Conservation (phyloP, 2,329 filamentous ascomycete species). For the Colletotrichum somersetense region DNA sequence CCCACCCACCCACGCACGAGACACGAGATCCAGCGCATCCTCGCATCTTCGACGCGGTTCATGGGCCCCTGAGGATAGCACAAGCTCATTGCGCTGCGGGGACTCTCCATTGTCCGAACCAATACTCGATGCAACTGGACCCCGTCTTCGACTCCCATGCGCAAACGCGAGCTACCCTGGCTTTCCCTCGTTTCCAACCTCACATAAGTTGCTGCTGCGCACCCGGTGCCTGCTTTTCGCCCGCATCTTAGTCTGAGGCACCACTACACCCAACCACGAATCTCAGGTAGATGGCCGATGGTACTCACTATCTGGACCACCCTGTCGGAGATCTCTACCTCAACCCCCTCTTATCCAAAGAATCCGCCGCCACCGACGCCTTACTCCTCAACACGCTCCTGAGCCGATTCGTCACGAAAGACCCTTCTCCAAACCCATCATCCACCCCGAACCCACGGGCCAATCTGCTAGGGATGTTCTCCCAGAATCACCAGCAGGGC, state of each 20-base stretch:
- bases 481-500: constrained; percentile 77
- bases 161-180: constrained; percentile 53
- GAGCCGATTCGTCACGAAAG: constrained; percentile 49
- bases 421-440: constrained; percentile 44
- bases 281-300: constrained; percentile 75
- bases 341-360: constrained; percentile 50
- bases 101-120: constrained; percentile 27
- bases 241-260: constrained; percentile 39
- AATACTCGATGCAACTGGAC: constrained; percentile 42
- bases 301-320: constrained; percentile 73
- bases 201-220: constrained; percentile 48
- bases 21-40: constrained; percentile 13
- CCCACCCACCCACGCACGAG: constrained; percentile 2
- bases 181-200: constrained; percentile 50
- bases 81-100: constrained; percentile 32
- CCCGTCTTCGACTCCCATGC: constrained; percentile 51
- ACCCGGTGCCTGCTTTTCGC: constrained; percentile 17
- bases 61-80: constrained; percentile 37
- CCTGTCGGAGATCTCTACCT: constrained; percentile 70
- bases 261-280: constrained; percentile 44
- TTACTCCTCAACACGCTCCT: constrained; percentile 51
- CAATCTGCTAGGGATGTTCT: constrained; percentile 73
- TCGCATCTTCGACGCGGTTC: constrained; percentile 27
- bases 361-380: constrained; percentile 59
- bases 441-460: constrained; percentile 45